Evolutionary conservation across 345 rosid species (phyloP).

Genomic region (Alliaria petiolata): DNA sequence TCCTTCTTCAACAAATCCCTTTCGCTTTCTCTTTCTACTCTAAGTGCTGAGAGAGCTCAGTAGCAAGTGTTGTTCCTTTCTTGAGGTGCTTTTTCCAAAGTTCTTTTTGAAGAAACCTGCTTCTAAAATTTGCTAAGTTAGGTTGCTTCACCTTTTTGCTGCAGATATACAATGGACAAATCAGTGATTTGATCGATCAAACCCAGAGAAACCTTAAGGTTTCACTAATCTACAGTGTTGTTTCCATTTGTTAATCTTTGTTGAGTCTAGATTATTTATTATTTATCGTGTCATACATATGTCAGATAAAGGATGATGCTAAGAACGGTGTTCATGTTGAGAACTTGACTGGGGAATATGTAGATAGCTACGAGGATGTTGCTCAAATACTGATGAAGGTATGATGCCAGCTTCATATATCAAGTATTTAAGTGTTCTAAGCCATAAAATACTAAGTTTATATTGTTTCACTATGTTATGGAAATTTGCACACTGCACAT

Average conservation of each 20-base stretch:
- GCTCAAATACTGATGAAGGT: slow-evolving; percentile 92
- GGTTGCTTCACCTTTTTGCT: background rate
- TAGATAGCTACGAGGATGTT: slow-evolving; percentile 73
- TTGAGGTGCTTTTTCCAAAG: slow-evolving; percentile 55
- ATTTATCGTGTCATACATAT: background rate
- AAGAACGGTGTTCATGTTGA: slow-evolving; percentile 80
- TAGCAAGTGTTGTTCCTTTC: slow-evolving; percentile 80
- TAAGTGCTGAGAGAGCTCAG: slow-evolving; percentile 72
- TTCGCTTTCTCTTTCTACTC: slow-evolving; percentile 84
- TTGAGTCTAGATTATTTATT: background rate
- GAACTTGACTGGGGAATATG: slow-evolving; percentile 86
- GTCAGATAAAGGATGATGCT: slow-evolving; percentile 77
- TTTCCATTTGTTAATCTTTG: slow-evolving; percentile 1
- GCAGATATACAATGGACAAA: slow-evolving; percentile 87
- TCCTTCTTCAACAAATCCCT: slow-evolving; percentile 69
- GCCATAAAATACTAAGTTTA: background rate
- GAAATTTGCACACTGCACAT: background rate
- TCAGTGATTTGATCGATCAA: slow-evolving; percentile 91
- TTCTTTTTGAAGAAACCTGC: background rate
- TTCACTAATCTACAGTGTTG: background rate
- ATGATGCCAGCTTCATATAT: slow-evolving; percentile 4
- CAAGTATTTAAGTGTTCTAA: background rate
- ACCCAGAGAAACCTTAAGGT: slow-evolving; percentile 93
- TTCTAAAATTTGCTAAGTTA: background rate
- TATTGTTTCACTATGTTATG: background rate